phyloP scores from a whole-genome alignment of 2,329 filamentous ascomycete species.

The Sporothrix brunneoviolacea region DNA sequence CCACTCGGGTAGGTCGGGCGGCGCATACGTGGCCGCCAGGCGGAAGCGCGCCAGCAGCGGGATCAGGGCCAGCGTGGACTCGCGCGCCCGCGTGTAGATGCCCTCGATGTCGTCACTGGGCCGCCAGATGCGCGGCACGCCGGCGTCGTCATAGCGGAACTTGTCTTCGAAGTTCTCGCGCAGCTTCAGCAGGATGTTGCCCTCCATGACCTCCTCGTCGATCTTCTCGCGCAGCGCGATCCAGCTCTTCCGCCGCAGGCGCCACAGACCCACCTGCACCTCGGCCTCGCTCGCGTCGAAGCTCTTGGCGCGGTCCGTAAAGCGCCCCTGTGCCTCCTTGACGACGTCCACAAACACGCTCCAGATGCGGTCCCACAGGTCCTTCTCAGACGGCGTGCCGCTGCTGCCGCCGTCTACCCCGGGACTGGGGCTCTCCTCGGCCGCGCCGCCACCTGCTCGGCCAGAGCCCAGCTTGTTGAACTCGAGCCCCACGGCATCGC shows the following conservation, averaged over 20 bases:
- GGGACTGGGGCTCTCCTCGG: constrained; percentile 42
- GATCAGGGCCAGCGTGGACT: constrained; percentile 86
- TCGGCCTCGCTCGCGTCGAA: constrained; percentile 90
- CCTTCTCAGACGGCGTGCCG: constrained; percentile 67
- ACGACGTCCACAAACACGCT: constrained; percentile 75
- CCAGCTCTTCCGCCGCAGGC: constrained; percentile 90
- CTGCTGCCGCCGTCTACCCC: constrained; percentile 50
- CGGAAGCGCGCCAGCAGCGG: constrained; percentile 82
- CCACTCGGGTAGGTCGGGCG: constrained; percentile 79
- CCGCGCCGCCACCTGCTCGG: constrained; percentile 72
- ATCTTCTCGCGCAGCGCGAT: constrained; percentile 81
- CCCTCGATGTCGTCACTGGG: constrained; percentile 97
- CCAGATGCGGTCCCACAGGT: constrained; percentile 97
- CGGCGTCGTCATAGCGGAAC: constrained; percentile 93
- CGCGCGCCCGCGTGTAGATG: constrained; percentile 82
- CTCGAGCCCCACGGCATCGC: constrained; percentile 82
- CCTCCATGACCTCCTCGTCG: constrained; percentile 97
- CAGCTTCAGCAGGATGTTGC: constrained; percentile 89
- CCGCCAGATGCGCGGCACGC: constrained; percentile 93
- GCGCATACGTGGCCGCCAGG: constrained; percentile 63
- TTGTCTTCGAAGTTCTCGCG: constrained; percentile 99
- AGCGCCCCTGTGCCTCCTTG: constrained; percentile 75
- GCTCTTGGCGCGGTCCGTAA: constrained; percentile 81
- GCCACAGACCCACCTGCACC: constrained; percentile 87
- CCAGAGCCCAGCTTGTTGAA: constrained; percentile 95